Evolutionary conservation across 2,329 filamentous ascomycete genomes (phyloP), one percentile per base, ranked within the genome.

Genomic region (Alternaria brassicicola): DNA sequence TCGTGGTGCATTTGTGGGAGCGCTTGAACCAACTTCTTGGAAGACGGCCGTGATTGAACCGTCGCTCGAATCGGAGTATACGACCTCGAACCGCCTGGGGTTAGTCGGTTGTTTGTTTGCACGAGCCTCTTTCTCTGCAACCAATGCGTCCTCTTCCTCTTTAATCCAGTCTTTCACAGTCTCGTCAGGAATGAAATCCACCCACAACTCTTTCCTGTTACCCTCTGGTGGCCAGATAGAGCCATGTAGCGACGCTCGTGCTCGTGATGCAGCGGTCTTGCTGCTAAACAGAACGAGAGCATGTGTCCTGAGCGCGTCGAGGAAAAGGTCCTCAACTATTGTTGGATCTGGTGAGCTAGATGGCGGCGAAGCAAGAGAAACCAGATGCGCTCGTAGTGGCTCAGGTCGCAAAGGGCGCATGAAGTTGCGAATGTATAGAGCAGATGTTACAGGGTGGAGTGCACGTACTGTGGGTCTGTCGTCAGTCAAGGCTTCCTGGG

Each of bases 261-360:
- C 93, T 21, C 92, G 86, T 0, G 89, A 87, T 4, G 95, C 95
- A 3, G 90, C 88, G 3, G 88, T 81, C 9, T 87, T 81, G 43
- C 83, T 89, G 42, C 82, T 80, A 74, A 98, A 94, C 23, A 86
- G 81, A 35, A 89, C 89, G 71, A 97, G 91, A 8, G 92, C 92
- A 75, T 99, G 95, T 0, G 93, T 96, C 63, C 91, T 89, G 70
- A 98, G 91, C 30, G 84, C 83, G 74, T 98, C 94, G 36, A 98
- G 83, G 73, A 91, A 92, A 71, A 96, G 92, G 25, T 86, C 81
- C 19, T 84, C 78, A 36, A 97, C 81, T 12, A 86, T 78, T 33
- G 85, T 81, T 6, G 84, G 75, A 48, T 88, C 81, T 4, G 72
- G 69, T 1, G 82, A 76, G 3, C 82, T 76, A 19, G 80, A 75